A percentile compares a stretch with the other conserved stretches of the same genome.
Conservation (phyloP, 2,329 filamentous ascomycete genomes). For the Aotearoamyces nothofagi region DNA sequence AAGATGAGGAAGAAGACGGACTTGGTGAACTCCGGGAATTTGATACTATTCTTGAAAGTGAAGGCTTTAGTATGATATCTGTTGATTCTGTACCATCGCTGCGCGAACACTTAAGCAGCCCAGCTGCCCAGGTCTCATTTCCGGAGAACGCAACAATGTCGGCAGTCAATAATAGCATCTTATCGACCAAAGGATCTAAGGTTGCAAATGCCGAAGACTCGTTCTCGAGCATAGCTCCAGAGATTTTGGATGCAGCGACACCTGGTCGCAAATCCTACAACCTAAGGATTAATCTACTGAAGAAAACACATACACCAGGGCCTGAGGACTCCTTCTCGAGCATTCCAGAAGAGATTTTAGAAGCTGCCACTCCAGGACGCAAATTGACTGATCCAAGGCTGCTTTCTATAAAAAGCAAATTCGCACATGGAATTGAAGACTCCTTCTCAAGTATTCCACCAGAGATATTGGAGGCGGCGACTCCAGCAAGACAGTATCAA, state of each 20-base stretch:
- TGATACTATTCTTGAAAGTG: slow-evolving; percentile 39
- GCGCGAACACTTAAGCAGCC: slow-evolving; percentile 24
- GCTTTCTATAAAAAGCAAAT: background rate
- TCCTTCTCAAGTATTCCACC: slow-evolving; percentile 4
- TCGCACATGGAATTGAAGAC: background rate
- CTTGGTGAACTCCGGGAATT: slow-evolving; percentile 25
- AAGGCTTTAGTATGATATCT: slow-evolving; percentile 42
- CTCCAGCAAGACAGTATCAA: slow-evolving; percentile 1
- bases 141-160: background rate
- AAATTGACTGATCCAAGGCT: slow-evolving; percentile 1
- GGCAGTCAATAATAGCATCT: background rate
- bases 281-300: background rate
- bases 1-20: slow-evolving; percentile 20
- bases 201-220: slow-evolving; percentile 8
- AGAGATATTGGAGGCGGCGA: slow-evolving; percentile 2
- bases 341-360: slow-evolving; percentile 8
- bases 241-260: slow-evolving; percentile 12
- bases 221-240: slow-evolving; percentile 13
- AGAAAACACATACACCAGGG: background rate
- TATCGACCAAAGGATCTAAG: slow-evolving; percentile 2
- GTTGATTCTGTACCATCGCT: slow-evolving; percentile 34
- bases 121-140: slow-evolving; percentile 2
- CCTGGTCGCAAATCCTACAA: slow-evolving; percentile 3
- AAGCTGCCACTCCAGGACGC: slow-evolving; percentile 9
- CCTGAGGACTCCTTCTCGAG: slow-evolving; percentile 14